These are phyloP conservation scores for Shiraia sp. DNA, from an alignment of 2,329 filamentous ascomycete species.

Conservation along the genomic window DNA sequence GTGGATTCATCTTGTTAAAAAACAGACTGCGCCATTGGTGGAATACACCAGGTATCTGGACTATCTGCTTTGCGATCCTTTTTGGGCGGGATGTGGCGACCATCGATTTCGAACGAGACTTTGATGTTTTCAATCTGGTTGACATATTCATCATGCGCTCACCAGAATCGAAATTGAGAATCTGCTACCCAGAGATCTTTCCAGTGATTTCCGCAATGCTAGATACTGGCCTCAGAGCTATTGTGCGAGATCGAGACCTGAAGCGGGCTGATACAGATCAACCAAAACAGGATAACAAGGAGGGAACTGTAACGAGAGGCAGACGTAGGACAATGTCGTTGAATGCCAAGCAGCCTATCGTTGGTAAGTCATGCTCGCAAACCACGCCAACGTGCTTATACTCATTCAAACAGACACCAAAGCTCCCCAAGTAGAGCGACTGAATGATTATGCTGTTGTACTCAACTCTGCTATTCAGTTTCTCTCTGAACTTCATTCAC, in stretches of 20 bases:
- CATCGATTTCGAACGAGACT: conserved; percentile 71
- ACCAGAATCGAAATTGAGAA: conserved; percentile 55
- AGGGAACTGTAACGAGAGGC: conserved; percentile 40
- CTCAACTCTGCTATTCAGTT: conserved; percentile 79
- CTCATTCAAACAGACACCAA: conserved; percentile 35
- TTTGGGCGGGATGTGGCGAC: conserved; percentile 81
- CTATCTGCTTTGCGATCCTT: conserved; percentile 82
- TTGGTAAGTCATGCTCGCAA: conserved; percentile 25
- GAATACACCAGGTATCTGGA: conserved; percentile 83
- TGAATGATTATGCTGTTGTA: conserved; percentile 65
- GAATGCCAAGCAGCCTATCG: conserved; percentile 56
- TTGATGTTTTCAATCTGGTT: conserved; percentile 74
- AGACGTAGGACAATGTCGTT: conserved; percentile 69
- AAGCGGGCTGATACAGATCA: conserved; percentile 18
- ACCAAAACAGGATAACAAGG: conserved; percentile 20
- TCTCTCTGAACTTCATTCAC: conserved; percentile 75
- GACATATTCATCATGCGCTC: conserved; percentile 65
- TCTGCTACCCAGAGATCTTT: conserved; percentile 77
- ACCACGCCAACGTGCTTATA: not conserved
- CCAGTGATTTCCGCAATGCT: conserved; percentile 84
- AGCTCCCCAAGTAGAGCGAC: conserved; percentile 39
- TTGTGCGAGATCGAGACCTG: conserved; percentile 41
- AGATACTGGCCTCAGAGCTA: conserved; percentile 73
- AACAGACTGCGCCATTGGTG: conserved; percentile 84
- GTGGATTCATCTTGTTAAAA: conserved; percentile 85